Conservation (phyloP, 2,329 filamentous ascomycete species). For the Epichloe hybrida region DNA sequence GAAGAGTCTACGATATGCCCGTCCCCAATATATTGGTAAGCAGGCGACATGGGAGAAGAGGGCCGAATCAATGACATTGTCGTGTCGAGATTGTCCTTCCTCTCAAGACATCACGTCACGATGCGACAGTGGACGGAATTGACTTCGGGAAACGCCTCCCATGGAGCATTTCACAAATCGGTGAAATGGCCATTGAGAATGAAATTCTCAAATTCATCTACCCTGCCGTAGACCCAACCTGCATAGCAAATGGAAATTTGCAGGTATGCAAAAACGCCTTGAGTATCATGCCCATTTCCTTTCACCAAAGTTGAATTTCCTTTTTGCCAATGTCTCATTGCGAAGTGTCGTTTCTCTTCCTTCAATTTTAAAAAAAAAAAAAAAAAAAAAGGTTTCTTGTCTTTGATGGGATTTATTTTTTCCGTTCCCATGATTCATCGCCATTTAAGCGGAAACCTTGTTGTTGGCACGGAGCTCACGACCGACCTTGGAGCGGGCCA, state of each 20-base stretch:
- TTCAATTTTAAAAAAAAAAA: constrained; percentile 7
- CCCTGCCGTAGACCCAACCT: constrained; percentile 22
- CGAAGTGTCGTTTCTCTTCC: constrained; percentile 9
- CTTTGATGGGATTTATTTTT: neutral
- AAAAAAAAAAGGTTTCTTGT: neutral
- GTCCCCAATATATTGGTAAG: neutral
- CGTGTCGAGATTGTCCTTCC: neutral
- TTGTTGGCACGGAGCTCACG: constrained; percentile 63
- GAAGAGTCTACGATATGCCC: constrained; percentile 9
- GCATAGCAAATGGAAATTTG: constrained; percentile 5
- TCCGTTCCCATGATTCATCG: neutral
- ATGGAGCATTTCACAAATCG: constrained; percentile 57
- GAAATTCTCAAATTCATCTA: constrained; percentile 31
- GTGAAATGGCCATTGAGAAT: constrained; percentile 65
- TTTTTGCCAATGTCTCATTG: constrained; percentile 9
- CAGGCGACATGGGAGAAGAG: neutral
- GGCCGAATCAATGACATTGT: neutral
- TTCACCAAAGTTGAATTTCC: constrained; percentile 8
- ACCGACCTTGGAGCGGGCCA: constrained; percentile 72
- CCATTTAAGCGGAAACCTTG: constrained; percentile 46
- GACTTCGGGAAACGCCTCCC: constrained; percentile 62
- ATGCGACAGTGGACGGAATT: constrained; percentile 3
- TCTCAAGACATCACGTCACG: constrained; percentile 1
- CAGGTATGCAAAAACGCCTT: constrained; percentile 20
- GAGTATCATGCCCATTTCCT: constrained; percentile 16